Evolutionary conservation across 2,329 filamentous ascomycete genomes (phyloP).

Genomic region (Trichoderma brevicompactum): DNA sequence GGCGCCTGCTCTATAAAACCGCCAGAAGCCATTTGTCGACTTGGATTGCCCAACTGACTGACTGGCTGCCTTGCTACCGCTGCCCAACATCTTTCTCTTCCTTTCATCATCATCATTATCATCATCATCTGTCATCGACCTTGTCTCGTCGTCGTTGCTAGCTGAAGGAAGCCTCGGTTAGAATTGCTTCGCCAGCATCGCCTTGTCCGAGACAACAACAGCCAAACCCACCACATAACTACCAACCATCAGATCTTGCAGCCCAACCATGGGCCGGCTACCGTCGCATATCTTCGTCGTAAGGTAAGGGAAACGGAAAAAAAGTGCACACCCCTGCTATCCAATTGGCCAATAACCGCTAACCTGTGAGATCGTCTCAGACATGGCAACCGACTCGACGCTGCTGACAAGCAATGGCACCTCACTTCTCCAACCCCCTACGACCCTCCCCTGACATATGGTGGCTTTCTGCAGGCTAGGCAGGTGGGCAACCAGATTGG

Average conservation of each 20-base stretch:
- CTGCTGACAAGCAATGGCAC: conserved; percentile 94
- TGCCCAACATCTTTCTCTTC: not conserved
- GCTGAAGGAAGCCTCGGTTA: no score
- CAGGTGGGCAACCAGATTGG: conserved; percentile 82
- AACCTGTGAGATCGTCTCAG: conserved; percentile 47
- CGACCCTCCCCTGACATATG: conserved; percentile 92
- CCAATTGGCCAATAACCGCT: conserved; percentile 5
- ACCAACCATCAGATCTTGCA: not conserved
- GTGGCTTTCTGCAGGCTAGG: conserved; percentile 87
- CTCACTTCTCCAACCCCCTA: conserved; percentile 91
- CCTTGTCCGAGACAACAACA: not conserved
- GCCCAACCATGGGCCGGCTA: conserved; percentile 42
- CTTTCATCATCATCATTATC: no score
- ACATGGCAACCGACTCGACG: conserved; percentile 92
- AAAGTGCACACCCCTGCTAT: not conserved
- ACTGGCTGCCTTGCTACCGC: not conserved
- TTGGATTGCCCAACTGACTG: not conserved
- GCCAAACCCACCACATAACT: not conserved
- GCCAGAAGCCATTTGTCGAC: not conserved
- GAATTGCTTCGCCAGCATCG: no score
- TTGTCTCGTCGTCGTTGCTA: not conserved
- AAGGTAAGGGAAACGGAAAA: conserved; percentile 39
- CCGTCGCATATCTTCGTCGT: conserved; percentile 51
- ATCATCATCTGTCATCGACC: not conserved
- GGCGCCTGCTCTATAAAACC: not conserved